Evolutionary conservation across 805 yeast genomes (phyloP), one percentile per base, ranked within the genome.

Genomic region (Saccharomycopsis sp.): DNA sequence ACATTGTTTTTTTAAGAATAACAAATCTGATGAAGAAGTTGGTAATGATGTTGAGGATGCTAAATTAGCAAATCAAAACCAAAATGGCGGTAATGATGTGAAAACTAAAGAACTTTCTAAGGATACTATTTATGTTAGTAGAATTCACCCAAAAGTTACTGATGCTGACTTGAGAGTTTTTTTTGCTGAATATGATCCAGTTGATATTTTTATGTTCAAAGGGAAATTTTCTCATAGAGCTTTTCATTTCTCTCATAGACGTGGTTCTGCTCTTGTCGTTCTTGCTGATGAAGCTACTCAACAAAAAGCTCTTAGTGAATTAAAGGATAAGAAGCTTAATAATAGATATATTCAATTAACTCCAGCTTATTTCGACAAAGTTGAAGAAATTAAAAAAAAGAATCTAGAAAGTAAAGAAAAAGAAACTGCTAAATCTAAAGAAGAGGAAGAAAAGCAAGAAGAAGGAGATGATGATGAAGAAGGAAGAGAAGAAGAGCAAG

Each of bases 181-280:
- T 49, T 71, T 72, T 43, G 53, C 58, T 17, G 69, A 59, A 1
- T 74, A 57, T 52, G 53, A 54, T 10, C 75, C 79, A 9, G 59
- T 60, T 27, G 71, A 66, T 32, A 64, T 73, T 30, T 67, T 64
- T 53, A 62, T 74, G 32, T 69, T 64, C 51, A 67, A 64, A 50
- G 62, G 62, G 30, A 60, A 59, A 34, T 49, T 52, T 30, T 51
- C 48, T 36, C 45, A 49, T 40, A 51, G 52, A 31, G 49, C 49
- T 25, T 50, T 52, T 31, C 51, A 50, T 40, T 56, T 63, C 45
- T 57, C 56, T 23, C 62, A 60, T 35, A 60, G 60, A 33, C 50
- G 57, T 39, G 66, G 67, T 12, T 67, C 70, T 38, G 85, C 83
- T 38, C 67, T 69, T 59, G 70, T 66, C 37, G 70, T 66, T 36